A percentile compares a stretch with the other conserved stretches of the same genome.
phyloP scores from a whole-genome alignment of 345 rosid species.

The Eucalyptus marginata region DNA sequence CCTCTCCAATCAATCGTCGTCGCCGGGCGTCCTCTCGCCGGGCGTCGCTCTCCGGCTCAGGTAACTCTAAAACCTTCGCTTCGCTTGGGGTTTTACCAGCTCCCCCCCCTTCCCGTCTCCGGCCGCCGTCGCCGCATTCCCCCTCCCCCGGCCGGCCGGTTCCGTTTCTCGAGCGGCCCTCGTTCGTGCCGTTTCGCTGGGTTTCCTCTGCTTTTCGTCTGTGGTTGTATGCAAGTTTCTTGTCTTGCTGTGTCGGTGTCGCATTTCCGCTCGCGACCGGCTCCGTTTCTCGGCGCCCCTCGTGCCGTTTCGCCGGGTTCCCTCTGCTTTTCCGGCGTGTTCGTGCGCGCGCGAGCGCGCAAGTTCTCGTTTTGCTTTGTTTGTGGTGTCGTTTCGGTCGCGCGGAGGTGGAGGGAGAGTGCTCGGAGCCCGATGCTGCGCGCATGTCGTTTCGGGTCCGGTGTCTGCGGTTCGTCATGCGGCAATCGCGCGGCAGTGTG shows the following conservation, averaged over 20 bases:
- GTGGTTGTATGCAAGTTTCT: neutral
- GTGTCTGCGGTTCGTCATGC: neutral
- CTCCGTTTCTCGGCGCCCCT: neutral
- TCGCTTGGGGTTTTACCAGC: neutral
- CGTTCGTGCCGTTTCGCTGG: neutral
- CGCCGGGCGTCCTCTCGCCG: neutral
- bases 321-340: neutral
- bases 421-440: neutral
- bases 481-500: neutral
- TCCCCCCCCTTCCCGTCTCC: neutral
- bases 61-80: neutral
- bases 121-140: neutral
- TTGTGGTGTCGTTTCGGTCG: neutral
- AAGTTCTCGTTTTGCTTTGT: neutral
- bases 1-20: neutral
- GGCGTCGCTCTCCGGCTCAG: neutral
- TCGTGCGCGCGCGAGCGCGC: neutral
- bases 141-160: neutral
- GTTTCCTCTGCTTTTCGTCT: neutral
- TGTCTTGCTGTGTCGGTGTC: neutral
- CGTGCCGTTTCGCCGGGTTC: neutral
- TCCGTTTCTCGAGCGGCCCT: neutral
- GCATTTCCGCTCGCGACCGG: neutral
- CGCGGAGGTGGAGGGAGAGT: no score
- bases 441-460: neutral